A percentile compares a stretch with the other conserved stretches of the same genome.
These are phyloP conservation scores for Paragyromitra xinjiangensis DNA, from an alignment of 495 filamentous ascomycete species.

Conservation along the genomic window DNA sequence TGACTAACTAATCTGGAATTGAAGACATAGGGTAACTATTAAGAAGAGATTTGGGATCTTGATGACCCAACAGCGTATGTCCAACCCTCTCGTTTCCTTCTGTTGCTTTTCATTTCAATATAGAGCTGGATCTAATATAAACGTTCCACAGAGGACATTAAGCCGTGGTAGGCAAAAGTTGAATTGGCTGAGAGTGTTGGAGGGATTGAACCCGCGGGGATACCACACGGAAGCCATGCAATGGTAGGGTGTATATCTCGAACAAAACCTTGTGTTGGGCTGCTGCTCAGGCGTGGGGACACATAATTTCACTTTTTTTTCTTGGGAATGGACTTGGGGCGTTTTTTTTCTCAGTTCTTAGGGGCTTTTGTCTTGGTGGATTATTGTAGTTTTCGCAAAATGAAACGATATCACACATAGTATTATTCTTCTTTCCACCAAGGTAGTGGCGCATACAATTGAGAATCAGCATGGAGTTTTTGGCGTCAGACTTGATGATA, in stretches of 20 bases:
- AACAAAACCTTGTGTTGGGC: neutral
- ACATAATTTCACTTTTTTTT: constrained; percentile 28
- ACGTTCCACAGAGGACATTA: constrained; percentile 23
- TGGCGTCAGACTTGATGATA: neutral
- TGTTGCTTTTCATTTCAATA: neutral
- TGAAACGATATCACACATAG: constrained; percentile 7
- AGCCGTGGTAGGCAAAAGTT: constrained; percentile 35
- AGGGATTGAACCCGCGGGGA: neutral
- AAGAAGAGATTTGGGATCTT: constrained; percentile 91
- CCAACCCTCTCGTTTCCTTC: neutral
- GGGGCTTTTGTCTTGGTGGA: neutral
- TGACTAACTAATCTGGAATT: constrained; percentile 16
- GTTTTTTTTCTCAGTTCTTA: constrained; percentile 4
- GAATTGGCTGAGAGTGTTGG: neutral
- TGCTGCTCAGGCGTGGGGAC: neutral
- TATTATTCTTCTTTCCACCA: neutral
- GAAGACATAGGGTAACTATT: constrained; percentile 85
- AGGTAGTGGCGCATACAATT: neutral
- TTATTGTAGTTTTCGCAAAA: neutral
- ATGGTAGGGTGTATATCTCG: constrained; percentile 10
- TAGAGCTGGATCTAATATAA: neutral
- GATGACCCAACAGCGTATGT: constrained; percentile 81
- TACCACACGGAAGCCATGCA: neutral
- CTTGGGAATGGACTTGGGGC: constrained; percentile 21
- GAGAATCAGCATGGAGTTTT: neutral